phyloP scores from a whole-genome alignment of 2,329 filamentous ascomycete genomes.

The Drechslerella dactyloides region DNA sequence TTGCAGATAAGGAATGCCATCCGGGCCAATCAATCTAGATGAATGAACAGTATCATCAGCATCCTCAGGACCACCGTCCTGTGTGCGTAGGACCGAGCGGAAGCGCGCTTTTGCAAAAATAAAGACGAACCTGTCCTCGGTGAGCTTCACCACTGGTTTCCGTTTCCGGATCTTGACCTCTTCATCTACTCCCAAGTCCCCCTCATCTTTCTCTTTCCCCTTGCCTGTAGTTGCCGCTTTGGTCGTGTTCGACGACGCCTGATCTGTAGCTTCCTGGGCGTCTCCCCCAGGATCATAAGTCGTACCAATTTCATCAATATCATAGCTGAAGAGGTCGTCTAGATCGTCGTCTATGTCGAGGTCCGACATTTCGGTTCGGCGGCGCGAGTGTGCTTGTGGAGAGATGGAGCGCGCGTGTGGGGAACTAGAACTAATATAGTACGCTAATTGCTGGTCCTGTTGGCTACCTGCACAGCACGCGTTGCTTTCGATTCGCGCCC shows the following conservation, averaged over 20 bases:
- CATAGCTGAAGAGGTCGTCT: constrained; percentile 78
- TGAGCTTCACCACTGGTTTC: constrained; percentile 81
- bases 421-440: not conserved
- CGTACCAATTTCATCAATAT: constrained; percentile 64
- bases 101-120: not conserved
- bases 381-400: no score
- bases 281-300: constrained; percentile 53
- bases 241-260: constrained; percentile 59
- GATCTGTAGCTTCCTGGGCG: constrained; percentile 55
- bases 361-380: constrained; percentile 17
- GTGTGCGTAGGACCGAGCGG: not conserved
- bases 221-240: constrained; percentile 34
- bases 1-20: constrained; percentile 82
- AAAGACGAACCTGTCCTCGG: constrained; percentile 71
- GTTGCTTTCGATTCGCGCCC: no score
- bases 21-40: constrained; percentile 75
- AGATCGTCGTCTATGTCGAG: constrained; percentile 58
- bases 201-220: constrained; percentile 61
- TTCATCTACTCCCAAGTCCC: constrained; percentile 78
- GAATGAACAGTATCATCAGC: not conserved
- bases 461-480: no score
- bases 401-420: no score
- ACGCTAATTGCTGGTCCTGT: not conserved
- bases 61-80: not conserved
- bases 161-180: constrained; percentile 83